Evolutionary conservation across 371 early-diverging fungal genomes (phyloP).

Genomic region (Mucor racemosus): DNA sequence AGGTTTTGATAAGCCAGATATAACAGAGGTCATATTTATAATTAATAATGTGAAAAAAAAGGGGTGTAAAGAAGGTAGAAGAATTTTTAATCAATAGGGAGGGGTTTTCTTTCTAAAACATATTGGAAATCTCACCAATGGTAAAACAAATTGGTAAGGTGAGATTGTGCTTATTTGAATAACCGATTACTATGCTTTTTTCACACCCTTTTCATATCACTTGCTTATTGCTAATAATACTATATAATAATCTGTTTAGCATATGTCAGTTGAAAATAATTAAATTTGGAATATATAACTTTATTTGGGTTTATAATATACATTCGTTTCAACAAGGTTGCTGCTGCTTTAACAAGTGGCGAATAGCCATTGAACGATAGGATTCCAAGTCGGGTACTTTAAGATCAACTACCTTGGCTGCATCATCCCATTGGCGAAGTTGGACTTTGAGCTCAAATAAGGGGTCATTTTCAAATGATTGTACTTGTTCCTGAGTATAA

Average conservation of each 20-base stretch:
- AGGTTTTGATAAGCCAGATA: constrained; percentile 10
- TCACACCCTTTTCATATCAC: not conserved
- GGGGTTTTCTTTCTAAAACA: not conserved
- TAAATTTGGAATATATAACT: not conserved
- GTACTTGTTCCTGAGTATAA: constrained; percentile 43
- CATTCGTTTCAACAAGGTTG: not conserved
- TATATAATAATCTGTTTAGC: not conserved
- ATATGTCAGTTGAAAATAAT: not conserved
- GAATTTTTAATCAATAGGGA: not conserved
- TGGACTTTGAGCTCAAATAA: constrained; percentile 55
- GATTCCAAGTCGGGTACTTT: constrained; percentile 48
- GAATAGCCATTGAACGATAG: constrained; percentile 47
- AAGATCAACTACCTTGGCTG: constrained; percentile 49
- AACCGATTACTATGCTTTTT: constrained; percentile 2
- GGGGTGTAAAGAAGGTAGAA: constrained; percentile 4
- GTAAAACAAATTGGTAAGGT: constrained; percentile 1
- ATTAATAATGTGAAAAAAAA: not conserved
- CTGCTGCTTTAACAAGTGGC: constrained; percentile 24
- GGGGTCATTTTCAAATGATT: constrained; percentile 52
- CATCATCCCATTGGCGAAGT: constrained; percentile 59
- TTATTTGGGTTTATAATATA: not conserved
- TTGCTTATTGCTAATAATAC: too few relatives aligned
- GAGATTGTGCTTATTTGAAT: not conserved
- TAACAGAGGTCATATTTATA: not conserved
- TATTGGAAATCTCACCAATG: not conserved